Percentiles rank a stretch among this genome's conserved stretches.
phyloP scores from a whole-genome alignment of 2,329 filamentous ascomycete species.

The Chrysoporthe puriensis region DNA sequence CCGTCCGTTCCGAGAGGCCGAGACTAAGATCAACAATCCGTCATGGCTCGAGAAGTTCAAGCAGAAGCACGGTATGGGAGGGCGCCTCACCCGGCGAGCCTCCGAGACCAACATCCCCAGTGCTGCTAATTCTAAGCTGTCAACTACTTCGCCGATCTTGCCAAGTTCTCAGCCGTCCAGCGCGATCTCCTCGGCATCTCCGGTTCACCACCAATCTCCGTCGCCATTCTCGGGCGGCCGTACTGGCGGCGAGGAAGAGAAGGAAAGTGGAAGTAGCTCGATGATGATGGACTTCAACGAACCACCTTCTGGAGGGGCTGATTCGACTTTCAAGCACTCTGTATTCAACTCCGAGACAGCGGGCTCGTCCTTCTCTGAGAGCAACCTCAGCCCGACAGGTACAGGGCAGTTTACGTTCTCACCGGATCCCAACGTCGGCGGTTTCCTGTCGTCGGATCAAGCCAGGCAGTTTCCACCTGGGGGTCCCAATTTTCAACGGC shows the following conservation, averaged over 20 bases:
- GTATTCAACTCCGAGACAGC: slow-evolving; percentile 65
- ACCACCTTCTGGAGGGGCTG: slow-evolving; percentile 44
- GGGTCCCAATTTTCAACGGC: slow-evolving; percentile 65
- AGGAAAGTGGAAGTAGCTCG: slow-evolving; percentile 46
- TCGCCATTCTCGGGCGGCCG: slow-evolving; percentile 63
- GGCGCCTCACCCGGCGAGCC: slow-evolving; percentile 57
- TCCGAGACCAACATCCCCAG: slow-evolving; percentile 75
- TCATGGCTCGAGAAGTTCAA: slow-evolving; percentile 96
- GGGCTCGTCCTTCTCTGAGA: slow-evolving; percentile 70
- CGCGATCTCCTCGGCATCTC: slow-evolving; percentile 74
- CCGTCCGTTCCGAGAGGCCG: slow-evolving; percentile 68
- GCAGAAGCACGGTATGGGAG: slow-evolving; percentile 71
- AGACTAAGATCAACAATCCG: slow-evolving; percentile 72
- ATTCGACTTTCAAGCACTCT: slow-evolving; percentile 59
- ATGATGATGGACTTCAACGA: slow-evolving; percentile 54
- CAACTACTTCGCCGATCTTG: slow-evolving; percentile 55
- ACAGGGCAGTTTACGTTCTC: slow-evolving; percentile 76
- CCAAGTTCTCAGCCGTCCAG: slow-evolving; percentile 65
- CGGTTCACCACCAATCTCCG: slow-evolving; percentile 65
- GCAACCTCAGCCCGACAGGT: slow-evolving; percentile 73
- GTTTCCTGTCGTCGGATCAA: slow-evolving; percentile 57
- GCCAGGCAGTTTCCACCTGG: slow-evolving; percentile 35
- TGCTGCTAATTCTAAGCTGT: slow-evolving; percentile 54
- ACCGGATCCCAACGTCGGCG: slow-evolving; percentile 70
- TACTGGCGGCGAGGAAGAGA: slow-evolving; percentile 62